Evolutionary conservation across 805 yeast genomes (phyloP).

Genomic region (Nematodospora valgi): DNA sequence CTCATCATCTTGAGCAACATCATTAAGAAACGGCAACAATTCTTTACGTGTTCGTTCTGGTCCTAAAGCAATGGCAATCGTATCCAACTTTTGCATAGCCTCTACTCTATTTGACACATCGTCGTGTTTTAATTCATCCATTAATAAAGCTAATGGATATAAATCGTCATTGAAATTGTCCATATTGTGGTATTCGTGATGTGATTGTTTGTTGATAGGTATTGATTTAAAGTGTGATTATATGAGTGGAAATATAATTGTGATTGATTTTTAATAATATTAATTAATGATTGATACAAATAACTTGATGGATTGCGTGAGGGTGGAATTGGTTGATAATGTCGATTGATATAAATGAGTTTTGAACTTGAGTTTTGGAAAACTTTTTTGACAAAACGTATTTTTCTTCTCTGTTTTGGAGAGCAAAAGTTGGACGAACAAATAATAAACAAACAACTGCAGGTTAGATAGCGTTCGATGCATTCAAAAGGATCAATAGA

Average conservation of each 20-base stretch:
- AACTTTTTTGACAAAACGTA: no score
- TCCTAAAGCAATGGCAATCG: slow-evolving; percentile 93
- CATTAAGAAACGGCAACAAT: slow-evolving; percentile 84
- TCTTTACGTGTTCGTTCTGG: slow-evolving; percentile 89
- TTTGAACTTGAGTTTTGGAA: no score
- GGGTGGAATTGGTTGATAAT: no score
- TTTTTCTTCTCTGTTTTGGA: no score
- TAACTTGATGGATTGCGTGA: no score
- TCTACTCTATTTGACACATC: slow-evolving; percentile 90
- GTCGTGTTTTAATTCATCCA: slow-evolving; percentile 97
- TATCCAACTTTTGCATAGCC: slow-evolving; percentile 91
- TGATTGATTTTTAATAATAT: no score
- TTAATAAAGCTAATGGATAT: slow-evolving; percentile 90
- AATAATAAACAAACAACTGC: no score
- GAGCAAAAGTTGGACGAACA: no score
- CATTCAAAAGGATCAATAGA: no score
- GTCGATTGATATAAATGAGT: no score
- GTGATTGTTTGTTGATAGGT: background rate
- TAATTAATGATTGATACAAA: no score
- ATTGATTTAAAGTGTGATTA: background rate
- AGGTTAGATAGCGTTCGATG: no score
- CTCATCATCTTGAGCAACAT: slow-evolving; percentile 93
- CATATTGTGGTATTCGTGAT: slow-evolving; percentile 19
- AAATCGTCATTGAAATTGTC: slow-evolving; percentile 54
- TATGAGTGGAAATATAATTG: background rate